A percentile compares a stretch with the other conserved stretches of the same genome.
phyloP scores from a whole-genome alignment of 305 asterid genomes.

The Fraxinus latifolia region DNA sequence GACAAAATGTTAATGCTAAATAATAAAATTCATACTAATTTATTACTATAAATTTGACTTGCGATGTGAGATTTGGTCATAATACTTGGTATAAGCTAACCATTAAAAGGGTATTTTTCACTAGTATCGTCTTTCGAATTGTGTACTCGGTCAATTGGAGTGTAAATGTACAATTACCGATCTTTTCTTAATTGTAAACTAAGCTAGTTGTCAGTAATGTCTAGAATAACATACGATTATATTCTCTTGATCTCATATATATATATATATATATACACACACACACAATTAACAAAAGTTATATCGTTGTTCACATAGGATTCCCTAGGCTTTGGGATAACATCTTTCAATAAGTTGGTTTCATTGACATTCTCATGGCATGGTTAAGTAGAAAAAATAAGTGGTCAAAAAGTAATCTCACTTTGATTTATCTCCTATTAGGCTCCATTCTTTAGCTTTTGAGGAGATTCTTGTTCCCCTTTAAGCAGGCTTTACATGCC shows the following conservation, averaged over 20 bases:
- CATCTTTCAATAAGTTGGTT: conserved; percentile 37
- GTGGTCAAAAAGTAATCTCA: conserved; percentile 77
- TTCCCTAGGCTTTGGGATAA: conserved; percentile 53
- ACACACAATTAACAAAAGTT: not conserved
- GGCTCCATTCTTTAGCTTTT: conserved; percentile 77
- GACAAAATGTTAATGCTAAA: not conserved
- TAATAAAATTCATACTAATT: not conserved
- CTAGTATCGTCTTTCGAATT: not conserved
- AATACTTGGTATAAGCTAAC: not conserved
- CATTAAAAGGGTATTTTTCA: not conserved
- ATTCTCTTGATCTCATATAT: not conserved
- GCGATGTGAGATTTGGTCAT: not conserved
- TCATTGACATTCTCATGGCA: conserved; percentile 66
- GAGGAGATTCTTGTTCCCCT: conserved; percentile 74
- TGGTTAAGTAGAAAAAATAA: conserved; percentile 40
- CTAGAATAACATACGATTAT: not conserved
- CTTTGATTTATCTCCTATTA: conserved; percentile 60
- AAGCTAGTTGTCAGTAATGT: not conserved
- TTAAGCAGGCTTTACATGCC: conserved; percentile 58
- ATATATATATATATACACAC: no score
- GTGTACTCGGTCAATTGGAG: not conserved
- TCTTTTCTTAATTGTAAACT: not conserved
- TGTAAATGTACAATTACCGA: not conserved
- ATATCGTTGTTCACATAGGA: conserved; percentile 56
- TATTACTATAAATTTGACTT: not conserved